phyloP scores from a whole-genome alignment of 306 rosid species.

The Malus orientalis region DNA sequence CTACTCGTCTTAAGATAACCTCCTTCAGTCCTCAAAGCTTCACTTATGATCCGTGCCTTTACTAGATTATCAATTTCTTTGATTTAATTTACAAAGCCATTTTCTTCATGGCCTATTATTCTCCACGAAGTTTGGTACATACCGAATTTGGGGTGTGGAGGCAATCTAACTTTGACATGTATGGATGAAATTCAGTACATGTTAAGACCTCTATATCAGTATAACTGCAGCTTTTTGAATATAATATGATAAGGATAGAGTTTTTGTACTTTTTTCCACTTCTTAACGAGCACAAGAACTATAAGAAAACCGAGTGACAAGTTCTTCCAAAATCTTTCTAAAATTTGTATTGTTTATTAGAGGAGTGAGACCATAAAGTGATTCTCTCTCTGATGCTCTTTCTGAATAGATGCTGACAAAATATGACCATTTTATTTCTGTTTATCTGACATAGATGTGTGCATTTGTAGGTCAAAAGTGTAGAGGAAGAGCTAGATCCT shows the following conservation, averaged over 20 bases:
- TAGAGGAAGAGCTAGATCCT: conserved; percentile 74
- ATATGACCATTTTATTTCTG: neutral
- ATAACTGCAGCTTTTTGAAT: neutral
- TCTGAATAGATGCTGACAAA: too few relatives aligned
- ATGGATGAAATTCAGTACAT: neutral
- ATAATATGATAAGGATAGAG: neutral
- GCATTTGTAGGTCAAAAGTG: conserved; percentile 72
- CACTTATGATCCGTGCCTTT: neutral
- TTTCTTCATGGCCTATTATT: neutral
- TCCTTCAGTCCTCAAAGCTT: neutral
- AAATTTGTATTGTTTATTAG: too few relatives aligned
- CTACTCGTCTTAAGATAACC: neutral
- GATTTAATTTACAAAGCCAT: neutral
- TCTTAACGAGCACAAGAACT: neutral
- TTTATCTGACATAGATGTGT: neutral
- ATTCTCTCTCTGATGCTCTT: too few relatives aligned
- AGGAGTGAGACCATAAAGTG: too few relatives aligned
- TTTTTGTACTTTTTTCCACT: neutral
- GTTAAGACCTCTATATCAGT: neutral
- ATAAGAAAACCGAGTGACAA: neutral
- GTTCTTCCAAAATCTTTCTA: neutral
- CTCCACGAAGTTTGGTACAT: neutral
- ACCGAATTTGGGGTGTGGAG: neutral
- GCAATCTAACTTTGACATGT: neutral
- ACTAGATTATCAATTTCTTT: neutral